Conservation (phyloP, 768 basidiomycete genomes). For the Solioccasus polychromus region DNA sequence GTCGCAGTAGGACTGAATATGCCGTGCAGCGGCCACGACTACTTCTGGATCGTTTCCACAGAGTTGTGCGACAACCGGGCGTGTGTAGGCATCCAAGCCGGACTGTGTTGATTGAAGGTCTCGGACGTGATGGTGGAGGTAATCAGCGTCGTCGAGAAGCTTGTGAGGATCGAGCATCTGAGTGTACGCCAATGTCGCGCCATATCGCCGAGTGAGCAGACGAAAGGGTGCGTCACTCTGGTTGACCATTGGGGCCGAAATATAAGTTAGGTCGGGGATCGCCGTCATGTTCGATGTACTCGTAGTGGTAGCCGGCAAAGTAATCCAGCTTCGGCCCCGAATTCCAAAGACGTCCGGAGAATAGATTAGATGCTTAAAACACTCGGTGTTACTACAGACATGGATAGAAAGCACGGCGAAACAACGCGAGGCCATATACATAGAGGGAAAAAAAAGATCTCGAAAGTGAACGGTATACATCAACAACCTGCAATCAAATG, state of each 20-base stretch:
- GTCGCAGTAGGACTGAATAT: constrained; percentile 59
- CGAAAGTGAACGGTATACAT: constrained; percentile 20
- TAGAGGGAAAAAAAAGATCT: not conserved
- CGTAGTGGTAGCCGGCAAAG: too few species aligned
- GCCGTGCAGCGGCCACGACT: constrained; percentile 58
- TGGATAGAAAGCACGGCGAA: constrained; percentile 5
- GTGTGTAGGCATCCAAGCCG: constrained; percentile 21
- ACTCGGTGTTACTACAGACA: constrained; percentile 15
- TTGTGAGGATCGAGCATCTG: constrained; percentile 72
- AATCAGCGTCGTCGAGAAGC: constrained; percentile 61
- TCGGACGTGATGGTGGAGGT: constrained; percentile 59
- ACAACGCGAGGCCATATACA: not conserved
- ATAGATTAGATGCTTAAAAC: constrained; percentile 18
- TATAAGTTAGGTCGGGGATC: constrained; percentile 33
- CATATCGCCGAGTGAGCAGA: constrained; percentile 55
- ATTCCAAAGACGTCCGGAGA: not conserved
- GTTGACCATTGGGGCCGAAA: constrained; percentile 77
- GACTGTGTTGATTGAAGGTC: constrained; percentile 41
- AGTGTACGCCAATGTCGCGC: constrained; percentile 67
- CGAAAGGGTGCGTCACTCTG: constrained; percentile 80
- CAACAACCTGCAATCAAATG: constrained; percentile 7
- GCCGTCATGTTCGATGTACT: constrained; percentile 5
- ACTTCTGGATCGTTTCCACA: constrained; percentile 67
- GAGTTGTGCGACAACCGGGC: constrained; percentile 68
- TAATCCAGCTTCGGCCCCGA: too few species aligned